Evolutionary conservation across 176 grass and related monocot species (phyloP).

Genomic region (Hordeum marinum): DNA sequence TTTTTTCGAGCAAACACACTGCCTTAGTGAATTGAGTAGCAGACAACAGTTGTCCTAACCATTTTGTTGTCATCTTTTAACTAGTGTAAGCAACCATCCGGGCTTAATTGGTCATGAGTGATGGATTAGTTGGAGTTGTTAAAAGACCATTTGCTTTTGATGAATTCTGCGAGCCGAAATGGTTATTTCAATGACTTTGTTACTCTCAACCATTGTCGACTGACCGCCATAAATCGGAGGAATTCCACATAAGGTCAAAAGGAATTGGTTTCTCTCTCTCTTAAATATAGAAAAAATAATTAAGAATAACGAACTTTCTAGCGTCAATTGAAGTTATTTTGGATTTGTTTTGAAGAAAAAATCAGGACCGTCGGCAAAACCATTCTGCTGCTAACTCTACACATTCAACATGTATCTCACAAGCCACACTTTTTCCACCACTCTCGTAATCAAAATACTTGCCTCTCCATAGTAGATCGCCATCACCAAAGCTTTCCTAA

Average conservation of each 20-base stretch:
- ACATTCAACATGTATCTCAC: too few relatives aligned
- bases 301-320: neutral
- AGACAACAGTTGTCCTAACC: too few relatives aligned
- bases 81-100: constrained; percentile 46
- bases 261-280: too few relatives aligned
- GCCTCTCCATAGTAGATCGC: too few relatives aligned
- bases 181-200: constrained; percentile 29
- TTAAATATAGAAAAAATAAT: too few relatives aligned
- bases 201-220: constrained; percentile 44
- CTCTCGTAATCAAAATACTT: too few relatives aligned
- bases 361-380: too few relatives aligned
- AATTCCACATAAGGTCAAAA: neutral
- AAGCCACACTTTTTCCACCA: too few relatives aligned
- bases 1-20: too few relatives aligned
- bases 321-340: neutral
- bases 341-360: neutral
- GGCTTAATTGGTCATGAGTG: constrained; percentile 19
- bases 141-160: constrained; percentile 62
- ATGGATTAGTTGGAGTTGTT: constrained; percentile 47
- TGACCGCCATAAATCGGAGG: neutral
- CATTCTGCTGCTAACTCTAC: too few relatives aligned
- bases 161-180: constrained; percentile 56
- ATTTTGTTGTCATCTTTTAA: constrained; percentile 43
- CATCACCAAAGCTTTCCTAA: too few relatives aligned
- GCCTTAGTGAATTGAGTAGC: too few relatives aligned